Evolutionary conservation across 75 land plant genomes (phyloP).

Genomic region (Sequoiadendron giganteum): DNA sequence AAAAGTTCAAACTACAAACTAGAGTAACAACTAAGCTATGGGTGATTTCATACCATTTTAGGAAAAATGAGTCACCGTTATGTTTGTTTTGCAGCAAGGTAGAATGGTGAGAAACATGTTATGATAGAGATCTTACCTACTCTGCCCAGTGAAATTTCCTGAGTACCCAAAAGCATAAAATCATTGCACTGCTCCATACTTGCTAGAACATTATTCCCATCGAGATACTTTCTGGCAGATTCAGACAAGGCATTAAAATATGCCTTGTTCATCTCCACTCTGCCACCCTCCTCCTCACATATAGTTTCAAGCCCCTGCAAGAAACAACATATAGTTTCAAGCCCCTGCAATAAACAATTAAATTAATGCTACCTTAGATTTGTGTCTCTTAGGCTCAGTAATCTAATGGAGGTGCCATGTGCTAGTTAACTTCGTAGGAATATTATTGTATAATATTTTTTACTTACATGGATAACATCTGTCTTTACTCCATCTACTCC

Average conservation of each 20-base stretch:
- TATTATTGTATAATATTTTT: neutral
- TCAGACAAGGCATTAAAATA: slow-evolving; percentile 47
- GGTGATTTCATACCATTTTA: too few species aligned
- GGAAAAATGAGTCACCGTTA: neutral
- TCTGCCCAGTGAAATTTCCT: slow-evolving; percentile 52
- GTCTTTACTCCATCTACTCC: slow-evolving; percentile 67
- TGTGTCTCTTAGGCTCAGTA: neutral
- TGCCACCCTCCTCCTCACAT: slow-evolving; percentile 51
- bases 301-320: slow-evolving; percentile 47
- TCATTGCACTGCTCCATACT: slow-evolving; percentile 77
- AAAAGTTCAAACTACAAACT: too few species aligned
- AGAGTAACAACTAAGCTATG: too few species aligned
- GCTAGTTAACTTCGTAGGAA: neutral
- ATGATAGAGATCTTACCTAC: slow-evolving; percentile 40
- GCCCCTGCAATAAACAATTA: slow-evolving; percentile 21
- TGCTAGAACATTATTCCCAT: slow-evolving; percentile 49
- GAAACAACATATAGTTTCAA: slow-evolving; percentile 33
- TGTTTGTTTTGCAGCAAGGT: neutral
- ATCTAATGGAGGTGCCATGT: neutral
- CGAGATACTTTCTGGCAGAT: slow-evolving; percentile 48
- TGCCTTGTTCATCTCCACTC: slow-evolving; percentile 59
- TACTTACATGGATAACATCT: slow-evolving; percentile 62
- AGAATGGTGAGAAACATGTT: neutral
- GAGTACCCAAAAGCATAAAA: slow-evolving; percentile 59
- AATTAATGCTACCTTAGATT: too few species aligned